Conservation (phyloP, 2,329 filamentous ascomycete genomes). For the Penicillium sp. region DNA sequence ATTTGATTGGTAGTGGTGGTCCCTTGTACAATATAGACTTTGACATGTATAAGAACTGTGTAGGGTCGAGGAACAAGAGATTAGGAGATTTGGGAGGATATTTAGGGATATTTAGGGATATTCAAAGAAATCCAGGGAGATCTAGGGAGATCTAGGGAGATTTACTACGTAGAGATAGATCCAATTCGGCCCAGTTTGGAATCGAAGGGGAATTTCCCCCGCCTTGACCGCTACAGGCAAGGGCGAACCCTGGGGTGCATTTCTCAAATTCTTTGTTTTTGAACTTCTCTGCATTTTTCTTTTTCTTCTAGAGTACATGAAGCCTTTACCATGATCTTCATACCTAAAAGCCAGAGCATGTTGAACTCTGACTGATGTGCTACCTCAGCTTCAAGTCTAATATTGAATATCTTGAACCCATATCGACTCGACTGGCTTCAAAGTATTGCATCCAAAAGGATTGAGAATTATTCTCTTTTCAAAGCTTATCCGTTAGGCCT, state of each 20-base stretch:
- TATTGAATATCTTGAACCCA: background rate
- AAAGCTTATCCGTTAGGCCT: background rate
- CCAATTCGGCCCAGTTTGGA: background rate
- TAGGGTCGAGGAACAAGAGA: slow-evolving; percentile 1
- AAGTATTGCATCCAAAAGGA: background rate
- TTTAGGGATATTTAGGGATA: background rate
- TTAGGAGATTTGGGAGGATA: too few relatives aligned
- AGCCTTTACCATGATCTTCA: background rate
- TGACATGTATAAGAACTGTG: background rate
- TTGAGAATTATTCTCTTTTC: too few relatives aligned
- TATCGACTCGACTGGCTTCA: background rate
- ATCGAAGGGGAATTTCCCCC: background rate
- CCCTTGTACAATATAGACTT: background rate
- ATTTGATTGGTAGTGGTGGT: background rate
- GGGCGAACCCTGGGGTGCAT: slow-evolving; percentile 7
- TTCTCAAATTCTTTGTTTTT: slow-evolving; percentile 1
- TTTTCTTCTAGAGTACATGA: background rate
- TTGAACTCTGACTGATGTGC: background rate
- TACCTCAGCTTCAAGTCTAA: background rate
- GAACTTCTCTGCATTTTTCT: background rate
- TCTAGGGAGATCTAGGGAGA: background rate
- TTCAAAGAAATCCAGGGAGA: background rate
- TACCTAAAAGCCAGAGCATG: background rate
- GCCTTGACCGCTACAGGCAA: slow-evolving; percentile 6
- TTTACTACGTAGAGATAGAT: background rate